Evolutionary conservation across 1,139 yeast genomes (phyloP), one percentile per base, ranked within the genome.

Genomic region (Kurtzmaniella quercitrusa): DNA sequence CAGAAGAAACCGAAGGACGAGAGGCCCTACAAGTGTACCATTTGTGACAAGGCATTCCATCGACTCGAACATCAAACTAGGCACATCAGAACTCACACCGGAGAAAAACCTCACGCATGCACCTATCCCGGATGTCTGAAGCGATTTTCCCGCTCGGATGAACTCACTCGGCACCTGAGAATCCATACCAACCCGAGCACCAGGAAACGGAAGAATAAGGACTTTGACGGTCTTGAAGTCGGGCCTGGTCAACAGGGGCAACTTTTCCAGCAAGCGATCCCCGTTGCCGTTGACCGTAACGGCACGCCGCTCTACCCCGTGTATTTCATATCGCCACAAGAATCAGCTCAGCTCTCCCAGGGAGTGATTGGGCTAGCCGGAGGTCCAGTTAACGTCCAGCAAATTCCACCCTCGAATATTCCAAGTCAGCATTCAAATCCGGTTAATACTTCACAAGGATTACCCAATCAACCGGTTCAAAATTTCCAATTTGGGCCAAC

Each of bases 21-120:
- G 10, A 59, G 77, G 46, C 85, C 85, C 3, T 80, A 78, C 59
- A 71, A 74, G 44, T 81, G 86, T 58, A 75, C 80, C 38, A 63
- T 81, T 55, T 81, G 88, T 66, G 68, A 70, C 53, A 73, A 82
- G 61, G 80, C 85, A 40, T 75, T 84, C 57, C 85, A 80, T 55
- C 65, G 86, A 49, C 58, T 80, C 43, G 86, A 81, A 56, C 86
- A 83, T 58, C 83, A 82, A 56, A 79, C 88, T 8, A 74, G 90
- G 52, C 91, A 84, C 56, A 82, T 81, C 56, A 66, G 86, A 47
- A 81, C 84, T 34, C 86, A 81, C 55, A 81, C 87, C 1, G 87
- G 87, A 21, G 86, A 82, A 57, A 81, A 85, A 52, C 93, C 93
- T 11, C 88, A 84, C 58, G 79, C 75, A 21, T 85, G 94, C 62